phyloP scores from a whole-genome alignment of 176 grass and related monocot genomes.

The Oryza australiensis region DNA sequence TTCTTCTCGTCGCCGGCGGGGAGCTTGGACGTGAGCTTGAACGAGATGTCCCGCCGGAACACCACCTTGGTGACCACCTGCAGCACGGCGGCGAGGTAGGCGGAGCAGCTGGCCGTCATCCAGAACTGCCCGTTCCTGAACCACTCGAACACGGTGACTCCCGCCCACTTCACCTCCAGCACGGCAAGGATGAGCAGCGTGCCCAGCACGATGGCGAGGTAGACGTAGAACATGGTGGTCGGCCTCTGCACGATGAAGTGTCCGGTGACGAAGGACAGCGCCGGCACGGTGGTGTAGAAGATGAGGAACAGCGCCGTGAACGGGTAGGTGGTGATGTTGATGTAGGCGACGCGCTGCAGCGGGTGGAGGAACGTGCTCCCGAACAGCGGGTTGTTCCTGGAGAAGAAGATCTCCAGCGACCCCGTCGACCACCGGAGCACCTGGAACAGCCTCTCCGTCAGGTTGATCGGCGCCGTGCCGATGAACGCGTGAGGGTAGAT shows the following conservation, averaged over 20 bases:
- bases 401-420: slow-evolving; percentile 97
- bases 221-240: slow-evolving; percentile 86
- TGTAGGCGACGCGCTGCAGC: slow-evolving; percentile 87
- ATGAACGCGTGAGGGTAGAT: slow-evolving; percentile 81
- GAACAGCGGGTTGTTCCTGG: slow-evolving; percentile 76
- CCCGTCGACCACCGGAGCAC: slow-evolving; percentile 85
- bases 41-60: slow-evolving; percentile 75
- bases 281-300: slow-evolving; percentile 90
- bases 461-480: slow-evolving; percentile 82
- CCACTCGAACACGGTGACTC: slow-evolving; percentile 86
- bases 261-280: slow-evolving; percentile 75
- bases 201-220: slow-evolving; percentile 63
- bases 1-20: slow-evolving; percentile 76
- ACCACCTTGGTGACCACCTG: slow-evolving; percentile 86
- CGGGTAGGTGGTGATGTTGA: slow-evolving; percentile 89
- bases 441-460: slow-evolving; percentile 70
- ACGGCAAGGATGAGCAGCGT: slow-evolving; percentile 69
- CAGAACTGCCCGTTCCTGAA: slow-evolving; percentile 95
- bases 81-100: slow-evolving; percentile 76
- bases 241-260: slow-evolving; percentile 92
- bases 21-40: slow-evolving; percentile 78
- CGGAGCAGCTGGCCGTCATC: slow-evolving; percentile 87
- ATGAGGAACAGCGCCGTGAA: slow-evolving; percentile 97
- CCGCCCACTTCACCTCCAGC: slow-evolving; percentile 92
- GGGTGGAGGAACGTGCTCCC: slow-evolving; percentile 71